These are phyloP conservation scores for Oryza meridionalis DNA, from an alignment of 176 grass and related monocot genomes.

Conservation along the genomic window DNA sequence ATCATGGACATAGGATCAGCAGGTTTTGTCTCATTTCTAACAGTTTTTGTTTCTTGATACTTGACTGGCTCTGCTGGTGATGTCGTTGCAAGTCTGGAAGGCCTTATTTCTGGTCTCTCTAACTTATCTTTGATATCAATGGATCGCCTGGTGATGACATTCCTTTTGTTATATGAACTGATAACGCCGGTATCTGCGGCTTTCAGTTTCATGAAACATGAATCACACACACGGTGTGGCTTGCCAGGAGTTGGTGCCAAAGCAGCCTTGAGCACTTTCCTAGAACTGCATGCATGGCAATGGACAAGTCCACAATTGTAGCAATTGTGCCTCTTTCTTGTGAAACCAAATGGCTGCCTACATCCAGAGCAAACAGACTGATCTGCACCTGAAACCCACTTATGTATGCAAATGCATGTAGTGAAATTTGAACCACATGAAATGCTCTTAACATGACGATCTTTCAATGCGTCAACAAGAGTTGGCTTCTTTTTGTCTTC, in stretches of 20 bases:
- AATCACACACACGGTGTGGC: slow-evolving; percentile 95
- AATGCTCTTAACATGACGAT: slow-evolving; percentile 92
- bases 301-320: slow-evolving; percentile 77
- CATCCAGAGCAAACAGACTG: slow-evolving; percentile 92
- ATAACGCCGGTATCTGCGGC: slow-evolving; percentile 51
- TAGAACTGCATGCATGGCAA: slow-evolving; percentile 95
- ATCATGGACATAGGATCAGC: slow-evolving; percentile 56
- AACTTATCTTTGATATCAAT: slow-evolving; percentile 67
- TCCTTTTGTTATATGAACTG: slow-evolving; percentile 56
- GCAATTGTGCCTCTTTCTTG: slow-evolving; percentile 92
- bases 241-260: slow-evolving; percentile 90
- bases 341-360: slow-evolving; percentile 94
- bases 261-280: slow-evolving; percentile 85
- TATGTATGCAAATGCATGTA: slow-evolving; percentile 98
- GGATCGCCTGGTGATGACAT: slow-evolving; percentile 65
- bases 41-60: slow-evolving; percentile 51
- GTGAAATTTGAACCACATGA: slow-evolving; percentile 98
- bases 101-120: slow-evolving; percentile 60
- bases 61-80: slow-evolving; percentile 54
- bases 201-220: slow-evolving; percentile 89
- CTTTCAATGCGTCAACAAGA: slow-evolving; percentile 78
- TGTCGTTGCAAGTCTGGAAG: slow-evolving; percentile 69
- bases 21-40: slow-evolving; percentile 67
- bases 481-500: slow-evolving; percentile 79
- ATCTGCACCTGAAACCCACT: slow-evolving; percentile 90